A percentile compares a stretch with the other conserved stretches of the same genome.
Evolutionary conservation across 306 rosid species (phyloP).

Genomic region (Quercus robur): DNA sequence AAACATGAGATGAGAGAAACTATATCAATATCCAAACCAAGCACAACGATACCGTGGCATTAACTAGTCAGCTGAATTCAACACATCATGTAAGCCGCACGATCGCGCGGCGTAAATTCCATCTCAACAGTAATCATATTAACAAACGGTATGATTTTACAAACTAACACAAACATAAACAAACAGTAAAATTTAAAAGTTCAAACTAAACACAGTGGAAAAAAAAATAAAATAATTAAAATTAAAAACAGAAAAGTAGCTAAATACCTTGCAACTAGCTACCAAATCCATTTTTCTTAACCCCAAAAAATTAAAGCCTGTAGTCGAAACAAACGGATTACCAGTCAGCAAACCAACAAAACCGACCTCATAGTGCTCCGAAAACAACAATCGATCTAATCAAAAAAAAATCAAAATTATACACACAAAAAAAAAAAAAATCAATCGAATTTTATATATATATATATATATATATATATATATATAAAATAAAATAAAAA

Average conservation of each 20-base stretch:
- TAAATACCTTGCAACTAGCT: constrained; percentile 56
- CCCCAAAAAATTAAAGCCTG: neutral
- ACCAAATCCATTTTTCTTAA: constrained; percentile 44
- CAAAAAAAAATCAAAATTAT: neutral
- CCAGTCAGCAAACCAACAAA: constrained; percentile 7
- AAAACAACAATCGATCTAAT: constrained; percentile 32
- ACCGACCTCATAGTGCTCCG: constrained; percentile 26
- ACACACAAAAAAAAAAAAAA: neutral
- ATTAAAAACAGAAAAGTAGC: neutral
- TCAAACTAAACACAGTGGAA: neutral
- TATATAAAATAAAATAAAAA: neutral
- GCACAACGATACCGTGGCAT: neutral
- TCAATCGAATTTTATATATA: no score
- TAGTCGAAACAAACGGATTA: neutral
- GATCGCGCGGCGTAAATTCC: neutral
- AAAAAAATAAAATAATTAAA: neutral
- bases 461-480: neutral
- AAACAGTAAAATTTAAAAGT: neutral
- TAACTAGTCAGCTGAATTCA: neutral
- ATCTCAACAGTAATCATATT: neutral
- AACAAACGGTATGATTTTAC: neutral
- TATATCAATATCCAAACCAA: neutral
- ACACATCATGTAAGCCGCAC: neutral
- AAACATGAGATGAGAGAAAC: no score
- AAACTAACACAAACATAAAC: neutral